A percentile compares a stretch with the other conserved stretches of the same genome.
Conservation (phyloP, 23 red algal species). For the Agarophyton chilense region DNA sequence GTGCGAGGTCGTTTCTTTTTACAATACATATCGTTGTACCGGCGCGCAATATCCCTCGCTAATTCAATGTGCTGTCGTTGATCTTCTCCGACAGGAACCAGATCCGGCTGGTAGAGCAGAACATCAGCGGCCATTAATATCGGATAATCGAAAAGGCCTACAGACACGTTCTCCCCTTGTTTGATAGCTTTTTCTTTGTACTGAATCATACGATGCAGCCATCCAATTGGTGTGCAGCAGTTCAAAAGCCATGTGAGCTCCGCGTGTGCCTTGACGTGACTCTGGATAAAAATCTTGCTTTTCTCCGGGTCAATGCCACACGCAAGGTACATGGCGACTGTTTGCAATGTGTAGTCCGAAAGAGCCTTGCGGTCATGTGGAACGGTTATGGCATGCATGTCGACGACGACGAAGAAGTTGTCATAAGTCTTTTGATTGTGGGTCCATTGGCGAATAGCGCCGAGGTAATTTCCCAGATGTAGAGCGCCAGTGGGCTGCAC, state of each 20-base stretch:
- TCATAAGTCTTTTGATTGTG: constrained; percentile 81
- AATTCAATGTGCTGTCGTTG: constrained; percentile 98
- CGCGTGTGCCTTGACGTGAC: constrained; percentile 91
- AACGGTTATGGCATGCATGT: constrained; percentile 96
- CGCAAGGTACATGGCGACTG: constrained; percentile 95
- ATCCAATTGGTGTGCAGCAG: constrained; percentile 92
- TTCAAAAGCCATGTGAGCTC: constrained; percentile 99
- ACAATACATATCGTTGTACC: constrained; percentile 92
- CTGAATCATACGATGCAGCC: constrained; percentile 98
- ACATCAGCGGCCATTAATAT: constrained; percentile 99
- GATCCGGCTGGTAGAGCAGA: constrained; percentile 90
- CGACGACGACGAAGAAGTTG: constrained; percentile 92
- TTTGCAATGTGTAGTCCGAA: constrained; percentile 61
- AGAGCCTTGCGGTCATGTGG: constrained; percentile 80
- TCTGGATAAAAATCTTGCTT: constrained; percentile 93
- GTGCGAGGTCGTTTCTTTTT: constrained; percentile 67
- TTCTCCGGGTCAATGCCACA: constrained; percentile 89
- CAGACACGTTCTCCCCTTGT: constrained; percentile 78
- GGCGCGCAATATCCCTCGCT: constrained; percentile 82
- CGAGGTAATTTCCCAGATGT: constrained; percentile 99
- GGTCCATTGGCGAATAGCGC: constrained; percentile 94
- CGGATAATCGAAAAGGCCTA: constrained; percentile 96
- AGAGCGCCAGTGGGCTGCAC: constrained; percentile 96
- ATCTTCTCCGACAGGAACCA: constrained; percentile 98
- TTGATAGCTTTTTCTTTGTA: constrained; percentile 87